Evolutionary conservation across 352 stramenopile genomes (phyloP).

Genomic region (Globisporangium solare): DNA sequence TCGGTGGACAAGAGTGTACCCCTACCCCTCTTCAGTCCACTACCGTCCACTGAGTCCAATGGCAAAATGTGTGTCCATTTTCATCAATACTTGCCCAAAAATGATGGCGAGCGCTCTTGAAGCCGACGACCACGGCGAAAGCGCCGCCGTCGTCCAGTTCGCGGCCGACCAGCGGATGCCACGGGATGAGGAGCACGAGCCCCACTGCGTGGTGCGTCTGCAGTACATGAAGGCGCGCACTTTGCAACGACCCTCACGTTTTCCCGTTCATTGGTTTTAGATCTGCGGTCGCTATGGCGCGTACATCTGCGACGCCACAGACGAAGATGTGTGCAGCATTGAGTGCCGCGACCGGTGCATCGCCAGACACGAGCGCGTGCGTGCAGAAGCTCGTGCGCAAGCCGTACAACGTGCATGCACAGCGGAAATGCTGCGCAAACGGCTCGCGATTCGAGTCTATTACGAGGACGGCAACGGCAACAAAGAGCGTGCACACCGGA

Average conservation of each 20-base stretch:
- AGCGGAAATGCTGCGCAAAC: slow-evolving; percentile 19
- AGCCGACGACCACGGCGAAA: not conserved
- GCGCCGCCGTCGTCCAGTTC: slow-evolving; percentile 4
- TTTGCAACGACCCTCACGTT: not conserved
- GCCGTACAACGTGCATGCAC: slow-evolving; percentile 4
- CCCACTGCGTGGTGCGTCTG: slow-evolving; percentile 12
- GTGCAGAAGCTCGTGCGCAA: not conserved
- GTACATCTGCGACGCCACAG: slow-evolving; percentile 77
- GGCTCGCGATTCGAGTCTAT: slow-evolving; percentile 30
- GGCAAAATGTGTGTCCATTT: too few species aligned
- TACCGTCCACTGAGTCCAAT: too few species aligned
- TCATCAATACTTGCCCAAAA: not conserved
- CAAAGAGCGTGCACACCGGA: not conserved
- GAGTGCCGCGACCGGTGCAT: slow-evolving; percentile 60
- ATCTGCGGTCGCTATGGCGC: slow-evolving; percentile 69
- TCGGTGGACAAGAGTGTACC: too few species aligned
- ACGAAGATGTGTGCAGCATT: slow-evolving; percentile 82
- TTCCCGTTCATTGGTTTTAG: not conserved
- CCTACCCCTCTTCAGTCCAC: too few species aligned
- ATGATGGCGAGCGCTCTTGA: not conserved
- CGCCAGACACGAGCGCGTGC: slow-evolving; percentile 8
- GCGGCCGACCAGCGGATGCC: slow-evolving; percentile 13
- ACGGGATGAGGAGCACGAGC: slow-evolving; percentile 5
- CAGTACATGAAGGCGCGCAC: not conserved
- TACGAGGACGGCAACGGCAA: slow-evolving; percentile 1